Evolutionary conservation across 2,329 filamentous ascomycete genomes (phyloP).

Genomic region (Didymella pomorum): DNA sequence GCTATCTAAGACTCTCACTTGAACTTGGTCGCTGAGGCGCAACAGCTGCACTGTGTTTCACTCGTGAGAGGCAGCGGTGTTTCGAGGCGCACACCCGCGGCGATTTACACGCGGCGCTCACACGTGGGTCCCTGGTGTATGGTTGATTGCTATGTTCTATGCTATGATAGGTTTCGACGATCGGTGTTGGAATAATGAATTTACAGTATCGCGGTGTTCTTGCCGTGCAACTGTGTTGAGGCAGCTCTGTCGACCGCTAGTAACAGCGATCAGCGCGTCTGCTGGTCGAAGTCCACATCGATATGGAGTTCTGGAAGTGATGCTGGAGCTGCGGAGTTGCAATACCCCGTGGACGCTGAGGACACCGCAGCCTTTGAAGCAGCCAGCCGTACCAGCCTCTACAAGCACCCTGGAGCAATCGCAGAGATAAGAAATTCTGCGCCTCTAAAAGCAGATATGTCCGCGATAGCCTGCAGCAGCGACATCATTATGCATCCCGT

Average conservation of each 20-base stretch:
- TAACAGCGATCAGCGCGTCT: conserved; percentile 6
- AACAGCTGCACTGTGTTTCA: conserved; percentile 7
- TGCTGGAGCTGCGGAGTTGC: not conserved
- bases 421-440: conserved; percentile 5
- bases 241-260: conserved; percentile 9
- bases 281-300: not conserved
- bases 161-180: not conserved
- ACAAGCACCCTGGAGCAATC: not conserved
- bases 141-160: not conserved
- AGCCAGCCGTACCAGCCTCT: not conserved
- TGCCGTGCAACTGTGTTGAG: conserved; percentile 5
- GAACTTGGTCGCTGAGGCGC: not conserved
- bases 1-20: not conserved
- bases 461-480: conserved; percentile 11
- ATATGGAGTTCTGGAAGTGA: conserved; percentile 1
- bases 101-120: conserved; percentile 3
- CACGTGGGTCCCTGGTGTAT: conserved; percentile 1
- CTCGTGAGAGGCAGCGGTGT: conserved; percentile 7
- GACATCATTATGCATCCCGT: conserved; percentile 19
- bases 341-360: not conserved
- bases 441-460: conserved; percentile 5
- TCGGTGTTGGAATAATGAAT: not conserved
- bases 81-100: conserved; percentile 3
- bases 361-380: not conserved
- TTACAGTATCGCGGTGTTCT: conserved; percentile 2